Base-by-base conservation (phyloP, 257 asterid genomes). In the Salvia hispanica region DNA sequence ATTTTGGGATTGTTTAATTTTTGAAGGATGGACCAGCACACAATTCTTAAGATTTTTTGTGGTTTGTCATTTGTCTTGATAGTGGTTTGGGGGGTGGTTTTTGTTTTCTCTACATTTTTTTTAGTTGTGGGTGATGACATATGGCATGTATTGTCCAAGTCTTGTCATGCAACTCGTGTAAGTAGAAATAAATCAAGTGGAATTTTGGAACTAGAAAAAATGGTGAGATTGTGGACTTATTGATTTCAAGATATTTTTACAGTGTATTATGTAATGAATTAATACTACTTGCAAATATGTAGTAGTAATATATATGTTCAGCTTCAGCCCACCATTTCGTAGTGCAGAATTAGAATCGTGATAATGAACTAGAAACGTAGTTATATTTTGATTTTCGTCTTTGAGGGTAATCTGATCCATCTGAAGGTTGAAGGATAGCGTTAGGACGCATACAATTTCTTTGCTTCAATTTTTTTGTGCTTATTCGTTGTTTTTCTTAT, bases 121-220 rank as follows among this genome's bases (percentile, higher is more conserved):
- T 14, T 46, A 5, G 16, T 10, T 7, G 21, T 16, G 25, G 61
- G 47, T 58, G 62, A 60, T 50, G 69, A 51, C 69, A 40, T 39
- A 60, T 71, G 63, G 45, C 36, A 4, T 45, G 18, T 1, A 53
- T 53, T 39, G 11, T 46, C 18, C 2, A 28, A 54, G 16, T 56
- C 45, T 9, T 39, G 3, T 40, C 12, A 40, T 40, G 45, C 7
- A 54, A 4, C 2, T 45, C 2, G 31, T 25, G 31, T 25, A 0
- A 46, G 9, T 25, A 10, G 46, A 56, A 43, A 10, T 55, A 67
- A 40, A 12, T 7, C 15, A 47, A 16, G 39, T 12, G 61, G 13
- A 60, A 36, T 0, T 58, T 59, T 58, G 60, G 21, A 51, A 5
- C 8, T 15, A 59, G 15, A 4, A 50, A 12, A 57, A 58, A 56